phyloP scores from a whole-genome alignment of 768 basidiomycete species.

The Floccularia luteovirens region DNA sequence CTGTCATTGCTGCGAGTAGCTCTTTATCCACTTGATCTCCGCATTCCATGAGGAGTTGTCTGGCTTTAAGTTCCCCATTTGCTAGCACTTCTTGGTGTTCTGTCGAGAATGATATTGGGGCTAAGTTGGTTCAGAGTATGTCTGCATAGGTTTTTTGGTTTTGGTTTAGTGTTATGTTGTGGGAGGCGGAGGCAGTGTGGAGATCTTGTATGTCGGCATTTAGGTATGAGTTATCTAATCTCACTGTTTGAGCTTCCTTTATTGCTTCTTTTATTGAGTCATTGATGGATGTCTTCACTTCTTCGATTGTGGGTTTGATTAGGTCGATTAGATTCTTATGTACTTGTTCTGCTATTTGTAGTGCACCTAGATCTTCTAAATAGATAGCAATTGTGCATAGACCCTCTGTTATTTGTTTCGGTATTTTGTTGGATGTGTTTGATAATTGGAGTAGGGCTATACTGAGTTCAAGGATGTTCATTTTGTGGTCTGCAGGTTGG shows the following conservation, averaged over 20 bases:
- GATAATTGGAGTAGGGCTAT: background rate
- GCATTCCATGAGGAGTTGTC: background rate
- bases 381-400: background rate
- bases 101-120: background rate
- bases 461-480: background rate
- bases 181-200: background rate
- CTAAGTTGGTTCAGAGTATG: background rate
- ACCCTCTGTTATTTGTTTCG: background rate
- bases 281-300: background rate
- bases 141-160: background rate
- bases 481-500: background rate
- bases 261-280: background rate
- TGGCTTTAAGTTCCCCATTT: background rate
- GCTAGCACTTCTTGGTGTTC: background rate
- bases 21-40: background rate
- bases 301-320: background rate
- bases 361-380: background rate
- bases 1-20: background rate
- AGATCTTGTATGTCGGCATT: background rate
- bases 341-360: too few relatives aligned
- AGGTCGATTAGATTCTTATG: too few relatives aligned
- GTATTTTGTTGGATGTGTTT: background rate
- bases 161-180: background rate
- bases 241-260: background rate
- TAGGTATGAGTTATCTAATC: background rate